phyloP scores from a whole-genome alignment of 1,139 yeast genomes.

The Suhomyces bribrorum region DNA sequence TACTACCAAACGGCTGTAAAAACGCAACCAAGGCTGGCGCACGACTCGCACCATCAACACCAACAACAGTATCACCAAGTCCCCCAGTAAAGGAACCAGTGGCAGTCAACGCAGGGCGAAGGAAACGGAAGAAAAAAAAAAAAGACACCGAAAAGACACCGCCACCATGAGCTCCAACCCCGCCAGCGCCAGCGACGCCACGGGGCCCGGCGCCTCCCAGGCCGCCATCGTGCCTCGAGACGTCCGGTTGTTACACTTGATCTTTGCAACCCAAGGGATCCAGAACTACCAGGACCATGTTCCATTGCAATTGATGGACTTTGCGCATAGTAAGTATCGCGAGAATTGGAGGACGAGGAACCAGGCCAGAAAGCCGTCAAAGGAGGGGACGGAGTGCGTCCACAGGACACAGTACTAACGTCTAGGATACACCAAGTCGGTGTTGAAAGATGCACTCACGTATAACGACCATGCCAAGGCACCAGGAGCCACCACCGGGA shows the following conservation, averaged over 20 bases:
- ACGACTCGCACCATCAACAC: conserved; percentile 3
- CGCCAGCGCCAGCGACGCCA: conserved; percentile 6
- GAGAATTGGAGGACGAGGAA: too few relatives aligned
- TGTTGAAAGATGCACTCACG: conserved; percentile 82
- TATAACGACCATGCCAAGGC: conserved; percentile 80
- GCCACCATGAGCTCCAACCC: conserved; percentile 11
- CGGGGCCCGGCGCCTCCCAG: conserved; percentile 12
- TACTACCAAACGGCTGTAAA: too few relatives aligned
- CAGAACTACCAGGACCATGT: conserved; percentile 93
- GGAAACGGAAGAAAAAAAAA: too few relatives aligned
- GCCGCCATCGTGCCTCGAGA: conserved; percentile 69
- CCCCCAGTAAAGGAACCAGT: too few relatives aligned
- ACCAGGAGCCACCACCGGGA: conserved; percentile 37
- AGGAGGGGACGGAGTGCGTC: too few relatives aligned
- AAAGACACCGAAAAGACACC: too few relatives aligned
- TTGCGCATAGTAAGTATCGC: conserved; percentile 63
- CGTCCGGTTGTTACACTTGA: conserved; percentile 83
- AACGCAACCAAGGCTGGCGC: too few relatives aligned
- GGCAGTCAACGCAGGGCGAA: too few relatives aligned
- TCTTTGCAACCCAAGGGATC: conserved; percentile 91
- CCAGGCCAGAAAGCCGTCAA: too few relatives aligned
- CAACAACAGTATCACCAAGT: conserved; percentile 5
- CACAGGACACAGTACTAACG: conserved; percentile 19
- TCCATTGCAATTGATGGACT: conserved; percentile 93
- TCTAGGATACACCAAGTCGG: conserved; percentile 74